These are phyloP conservation scores for Stentor coeruleus DNA, from an alignment of 73 alveolate species.

Conservation along the genomic window DNA sequence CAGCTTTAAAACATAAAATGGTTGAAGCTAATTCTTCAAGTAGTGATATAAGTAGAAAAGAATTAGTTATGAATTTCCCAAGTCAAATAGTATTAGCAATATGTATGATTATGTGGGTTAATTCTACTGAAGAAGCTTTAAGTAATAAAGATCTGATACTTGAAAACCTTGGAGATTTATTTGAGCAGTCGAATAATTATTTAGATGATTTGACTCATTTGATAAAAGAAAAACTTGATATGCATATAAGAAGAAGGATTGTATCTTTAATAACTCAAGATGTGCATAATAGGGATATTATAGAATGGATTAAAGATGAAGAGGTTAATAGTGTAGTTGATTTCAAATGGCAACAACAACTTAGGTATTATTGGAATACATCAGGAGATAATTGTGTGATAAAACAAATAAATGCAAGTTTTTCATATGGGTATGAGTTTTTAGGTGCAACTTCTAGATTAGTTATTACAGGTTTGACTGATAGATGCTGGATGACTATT, in stretches of 20 bases:
- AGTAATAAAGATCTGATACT: conserved; percentile 35
- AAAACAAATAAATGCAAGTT: conserved; percentile 72
- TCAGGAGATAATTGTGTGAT: conserved; percentile 80
- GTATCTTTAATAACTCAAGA: conserved; percentile 95
- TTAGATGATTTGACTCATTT: conserved; percentile 45
- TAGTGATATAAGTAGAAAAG: conserved; percentile 66
- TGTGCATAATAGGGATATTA: conserved; percentile 98
- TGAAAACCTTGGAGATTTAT: conserved; percentile 50
- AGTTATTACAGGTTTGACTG: conserved; percentile 96
- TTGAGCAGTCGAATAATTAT: too few relatives aligned
- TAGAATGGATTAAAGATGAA: conserved; percentile 47
- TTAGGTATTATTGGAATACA: conserved; percentile 96
- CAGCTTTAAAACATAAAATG: conserved; percentile 59
- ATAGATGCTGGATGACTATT: conserved; percentile 93
- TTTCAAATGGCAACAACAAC: conserved; percentile 95
- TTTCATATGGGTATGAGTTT: conserved; percentile 86
- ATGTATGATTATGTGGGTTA: conserved; percentile 73
- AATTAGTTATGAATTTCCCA: conserved; percentile 67
- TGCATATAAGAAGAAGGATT: conserved; percentile 82
- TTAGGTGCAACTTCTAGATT: conserved; percentile 81
- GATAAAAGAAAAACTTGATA: conserved; percentile 52
- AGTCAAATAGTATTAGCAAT: conserved; percentile 73
- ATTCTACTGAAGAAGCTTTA: conserved; percentile 55
- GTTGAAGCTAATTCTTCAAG: conserved; percentile 62
- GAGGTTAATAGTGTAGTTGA: conserved; percentile 50